Percentiles rank a stretch among this genome's conserved stretches.
Conservation (phyloP, 371 early-diverging fungal species). For the Funneliformis caledonium region DNA sequence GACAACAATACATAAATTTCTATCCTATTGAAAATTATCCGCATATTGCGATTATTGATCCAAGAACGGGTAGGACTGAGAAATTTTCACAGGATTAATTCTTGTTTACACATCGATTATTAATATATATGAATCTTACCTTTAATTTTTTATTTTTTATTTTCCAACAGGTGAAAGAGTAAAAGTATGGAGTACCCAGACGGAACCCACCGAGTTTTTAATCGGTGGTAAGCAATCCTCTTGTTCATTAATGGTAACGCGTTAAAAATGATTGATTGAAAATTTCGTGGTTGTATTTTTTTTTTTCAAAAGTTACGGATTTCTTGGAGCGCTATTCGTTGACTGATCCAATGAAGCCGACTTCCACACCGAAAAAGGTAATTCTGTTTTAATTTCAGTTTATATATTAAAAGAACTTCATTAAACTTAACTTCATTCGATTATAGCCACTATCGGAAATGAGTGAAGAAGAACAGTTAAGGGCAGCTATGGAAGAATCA, state of each 20-base stretch:
- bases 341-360: conserved; percentile 39
- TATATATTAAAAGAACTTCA: background rate
- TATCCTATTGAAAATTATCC: conserved; percentile 78
- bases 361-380: conserved; percentile 42
- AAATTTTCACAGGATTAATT: background rate
- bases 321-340: conserved; percentile 51
- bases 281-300: background rate
- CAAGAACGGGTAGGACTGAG: conserved; percentile 78
- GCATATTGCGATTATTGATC: conserved; percentile 88
- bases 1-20: conserved; percentile 68
- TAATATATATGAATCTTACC: too few relatives aligned
- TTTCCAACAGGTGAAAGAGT: background rate
- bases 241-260: background rate
- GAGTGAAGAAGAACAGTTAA: conserved; percentile 90
- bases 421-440: background rate
- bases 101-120: background rate
- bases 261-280: conserved; percentile 12
- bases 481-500: conserved; percentile 80
- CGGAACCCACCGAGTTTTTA: conserved; percentile 6
- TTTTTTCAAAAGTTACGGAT: conserved; percentile 45
- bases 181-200: background rate
- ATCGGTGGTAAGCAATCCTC: conserved; percentile 1
- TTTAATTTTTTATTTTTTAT: background rate
- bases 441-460: conserved; percentile 62
- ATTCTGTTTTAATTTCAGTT: conserved; percentile 20